Percentiles rank a stretch among this genome's conserved stretches.
Conservation (phyloP, 225 moss, liverwort and hornwort genomes). For the Bryum argenteum region DNA sequence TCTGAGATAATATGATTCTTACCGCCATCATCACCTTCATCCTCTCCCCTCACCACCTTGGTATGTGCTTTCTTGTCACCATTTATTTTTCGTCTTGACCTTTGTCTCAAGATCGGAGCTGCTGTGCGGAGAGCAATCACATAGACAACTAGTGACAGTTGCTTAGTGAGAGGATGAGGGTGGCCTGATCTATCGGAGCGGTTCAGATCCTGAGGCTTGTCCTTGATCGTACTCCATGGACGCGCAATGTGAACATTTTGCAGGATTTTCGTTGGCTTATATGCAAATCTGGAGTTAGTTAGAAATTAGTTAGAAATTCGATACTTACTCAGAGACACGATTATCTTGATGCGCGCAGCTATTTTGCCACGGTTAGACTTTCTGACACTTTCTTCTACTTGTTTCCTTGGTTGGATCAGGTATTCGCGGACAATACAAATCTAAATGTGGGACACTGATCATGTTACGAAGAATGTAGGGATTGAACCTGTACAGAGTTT, state of each 20-base stretch:
- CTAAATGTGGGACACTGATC: too few species aligned
- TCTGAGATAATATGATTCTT: slow-evolving; percentile 3
- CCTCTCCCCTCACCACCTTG: slow-evolving; percentile 1
- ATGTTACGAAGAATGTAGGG: too few species aligned
- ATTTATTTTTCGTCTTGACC: not conserved
- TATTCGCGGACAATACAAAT: slow-evolving; percentile 56
- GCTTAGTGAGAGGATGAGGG: not conserved
- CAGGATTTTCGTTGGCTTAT: not conserved
- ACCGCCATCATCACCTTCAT: not conserved
- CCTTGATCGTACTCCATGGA: not conserved
- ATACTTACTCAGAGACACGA: slow-evolving; percentile 60
- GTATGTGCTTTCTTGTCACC: slow-evolving; percentile 20
- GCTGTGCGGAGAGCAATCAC: not conserved
- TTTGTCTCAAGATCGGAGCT: not conserved
- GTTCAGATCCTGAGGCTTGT: not conserved
- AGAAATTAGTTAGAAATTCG: not conserved
- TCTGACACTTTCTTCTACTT: not conserved
- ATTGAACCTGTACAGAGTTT: not conserved
- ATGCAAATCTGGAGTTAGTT: not conserved
- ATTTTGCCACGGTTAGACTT: not conserved
- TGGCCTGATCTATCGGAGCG: not conserved
- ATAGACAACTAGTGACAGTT: too few species aligned
- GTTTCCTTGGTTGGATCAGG: slow-evolving; percentile 31
- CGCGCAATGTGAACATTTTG: too few species aligned
- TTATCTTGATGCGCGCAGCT: slow-evolving; percentile 57